These are phyloP conservation scores for Zalaria obscura DNA, from an alignment of 2,329 filamentous ascomycete genomes.

Conservation along the genomic window DNA sequence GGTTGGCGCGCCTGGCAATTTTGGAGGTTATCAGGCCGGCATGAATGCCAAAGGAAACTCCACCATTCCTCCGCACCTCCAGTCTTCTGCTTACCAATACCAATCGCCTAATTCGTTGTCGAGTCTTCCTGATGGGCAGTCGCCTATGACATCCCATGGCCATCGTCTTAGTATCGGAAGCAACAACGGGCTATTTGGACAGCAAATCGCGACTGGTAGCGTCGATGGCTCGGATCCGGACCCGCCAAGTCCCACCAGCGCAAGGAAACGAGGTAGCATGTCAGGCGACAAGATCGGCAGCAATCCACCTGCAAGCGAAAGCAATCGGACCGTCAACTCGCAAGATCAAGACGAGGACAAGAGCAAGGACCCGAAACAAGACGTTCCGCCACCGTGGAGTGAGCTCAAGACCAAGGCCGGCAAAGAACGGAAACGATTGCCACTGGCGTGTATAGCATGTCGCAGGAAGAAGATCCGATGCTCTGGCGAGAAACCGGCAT, in stretches of 20 bases:
- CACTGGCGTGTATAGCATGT: slow-evolving; percentile 89
- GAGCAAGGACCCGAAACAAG: slow-evolving; percentile 13
- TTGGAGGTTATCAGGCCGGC: background rate
- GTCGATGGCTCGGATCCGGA: slow-evolving; percentile 12
- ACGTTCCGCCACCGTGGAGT: slow-evolving; percentile 30
- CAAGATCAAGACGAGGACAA: slow-evolving; percentile 5
- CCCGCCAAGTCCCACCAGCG: slow-evolving; percentile 13
- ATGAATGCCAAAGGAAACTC: background rate
- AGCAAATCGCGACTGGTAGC: slow-evolving; percentile 11
- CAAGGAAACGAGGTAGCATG: background rate
- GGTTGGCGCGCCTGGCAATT: background rate
- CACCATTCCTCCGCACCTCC: slow-evolving; percentile 1
- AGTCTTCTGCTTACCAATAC: background rate
- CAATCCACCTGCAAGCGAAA: background rate
- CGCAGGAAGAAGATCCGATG: slow-evolving; percentile 95
- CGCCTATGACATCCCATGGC: slow-evolving; percentile 17
- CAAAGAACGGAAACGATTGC: slow-evolving; percentile 86
- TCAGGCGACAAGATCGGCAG: background rate
- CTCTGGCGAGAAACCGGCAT: slow-evolving; percentile 92
- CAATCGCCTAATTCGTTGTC: slow-evolving; percentile 7
- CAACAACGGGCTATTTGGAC: slow-evolving; percentile 11
- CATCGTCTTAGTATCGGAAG: slow-evolving; percentile 17
- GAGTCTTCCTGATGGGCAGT: slow-evolving; percentile 10
- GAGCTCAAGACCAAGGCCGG: slow-evolving; percentile 54
- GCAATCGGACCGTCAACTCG: slow-evolving; percentile 2